Base-by-base conservation (phyloP, 176 grass and related monocot species). In the Elaeis guineensis region DNA sequence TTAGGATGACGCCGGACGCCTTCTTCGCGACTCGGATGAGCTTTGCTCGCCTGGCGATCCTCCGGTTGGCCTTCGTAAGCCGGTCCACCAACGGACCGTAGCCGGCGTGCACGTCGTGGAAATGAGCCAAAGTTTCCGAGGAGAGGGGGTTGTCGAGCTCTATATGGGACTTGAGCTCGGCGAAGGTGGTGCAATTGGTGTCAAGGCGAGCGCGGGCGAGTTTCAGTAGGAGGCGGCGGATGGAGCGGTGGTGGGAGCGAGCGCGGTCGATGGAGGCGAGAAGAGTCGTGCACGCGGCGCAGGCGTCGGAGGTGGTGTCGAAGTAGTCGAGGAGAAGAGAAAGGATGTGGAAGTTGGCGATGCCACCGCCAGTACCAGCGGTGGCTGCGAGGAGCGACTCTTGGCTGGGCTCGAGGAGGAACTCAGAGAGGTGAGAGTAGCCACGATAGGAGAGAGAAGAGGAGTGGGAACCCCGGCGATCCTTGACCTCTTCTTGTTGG, bases 291-390 rank as follows among this genome's bases (percentile, higher is more conserved):
- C 87, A 96, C 0, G 87, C 87, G 56, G 52, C 61, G 71, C 80
- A 88, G 17, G 87, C 87, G 25, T 79, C 65, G 19, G 39, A 48
- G 58, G 83, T 96, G 5, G 82, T 69, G 49, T 90, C 75, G 55
- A 90, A 96, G 74, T 69, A 96, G 62, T 96, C 80, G 6, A 88
- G 25, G 23, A 96, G 69, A 49, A 90, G 76, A 0, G 72, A 14
- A 0, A 62, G 67, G 6, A 74, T 54, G 9, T 32, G 58, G 59
- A 61, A 67, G 0, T 48, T 62, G 19, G 5, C 53, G 55, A 5
- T 21, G 61, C 8, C 8, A 44, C 9, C 35, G 35, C 35, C 35
- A 2, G 35, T 11, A 44, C 2, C 6, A 56, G n/a, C 0, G 59
- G 0, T 21, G 50, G 4, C 63, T n/a, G 54, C 16, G 20, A 14